Evolutionary conservation across 1,139 yeast species (phyloP).

Genomic region (Magnusiomyces paraingens): DNA sequence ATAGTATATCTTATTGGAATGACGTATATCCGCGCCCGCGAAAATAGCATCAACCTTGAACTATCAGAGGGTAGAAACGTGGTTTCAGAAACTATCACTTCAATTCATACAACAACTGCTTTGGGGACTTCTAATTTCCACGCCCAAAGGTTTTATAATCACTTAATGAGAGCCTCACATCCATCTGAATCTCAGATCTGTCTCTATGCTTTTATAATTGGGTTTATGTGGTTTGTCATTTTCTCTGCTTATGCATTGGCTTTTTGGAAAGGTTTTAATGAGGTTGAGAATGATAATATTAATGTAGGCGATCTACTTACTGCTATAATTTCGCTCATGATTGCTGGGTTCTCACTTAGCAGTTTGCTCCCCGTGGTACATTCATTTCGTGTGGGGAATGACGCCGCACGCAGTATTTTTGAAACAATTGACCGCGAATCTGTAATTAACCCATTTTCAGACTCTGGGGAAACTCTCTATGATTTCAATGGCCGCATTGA

Average conservation of each 20-base stretch:
- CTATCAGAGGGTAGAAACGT: conserved; percentile 20
- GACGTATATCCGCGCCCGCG: conserved; percentile 24
- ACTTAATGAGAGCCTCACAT: conserved; percentile 21
- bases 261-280: conserved; percentile 40
- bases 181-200: conserved; percentile 8
- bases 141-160: conserved; percentile 30
- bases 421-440: conserved; percentile 40
- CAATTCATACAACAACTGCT: conserved; percentile 39
- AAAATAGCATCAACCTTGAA: neutral
- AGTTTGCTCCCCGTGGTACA: conserved; percentile 38
- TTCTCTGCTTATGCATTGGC: conserved; percentile 38
- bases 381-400: conserved; percentile 36
- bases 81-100: conserved; percentile 24
- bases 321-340: conserved; percentile 36
- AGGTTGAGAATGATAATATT: conserved; percentile 31
- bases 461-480: conserved; percentile 26
- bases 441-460: conserved; percentile 31
- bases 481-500: conserved; percentile 43
- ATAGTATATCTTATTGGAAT: conserved; percentile 26
- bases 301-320: conserved; percentile 34
- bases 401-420: conserved; percentile 37
- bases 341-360: conserved; percentile 39
- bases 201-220: conserved; percentile 33
- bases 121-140: conserved; percentile 38
- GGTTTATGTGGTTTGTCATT: conserved; percentile 32